Evolutionary conservation across 2,329 filamentous ascomycete species (phyloP).

Genomic region (Metarhizium humberi): DNA sequence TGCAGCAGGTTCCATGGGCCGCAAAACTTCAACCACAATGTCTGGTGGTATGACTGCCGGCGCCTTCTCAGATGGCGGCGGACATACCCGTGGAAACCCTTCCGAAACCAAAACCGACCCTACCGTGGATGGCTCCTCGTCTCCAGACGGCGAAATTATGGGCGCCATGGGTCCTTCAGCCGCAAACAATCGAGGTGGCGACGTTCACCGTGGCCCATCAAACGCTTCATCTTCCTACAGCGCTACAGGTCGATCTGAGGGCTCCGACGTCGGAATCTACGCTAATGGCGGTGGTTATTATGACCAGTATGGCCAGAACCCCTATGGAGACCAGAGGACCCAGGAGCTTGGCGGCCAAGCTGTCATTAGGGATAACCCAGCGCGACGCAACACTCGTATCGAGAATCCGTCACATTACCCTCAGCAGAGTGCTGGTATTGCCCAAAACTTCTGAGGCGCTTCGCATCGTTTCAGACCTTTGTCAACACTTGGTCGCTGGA

Average conservation of each 20-base stretch:
- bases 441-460: slow-evolving; percentile 79
- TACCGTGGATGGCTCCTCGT: slow-evolving; percentile 43
- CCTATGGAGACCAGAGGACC: slow-evolving; percentile 40
- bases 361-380: slow-evolving; percentile 86
- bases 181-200: slow-evolving; percentile 52
- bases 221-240: slow-evolving; percentile 97
- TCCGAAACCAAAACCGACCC: slow-evolving; percentile 63
- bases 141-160: slow-evolving; percentile 71
- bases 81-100: slow-evolving; percentile 53
- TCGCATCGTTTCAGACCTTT: neutral
- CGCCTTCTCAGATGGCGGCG: slow-evolving; percentile 65
- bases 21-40: slow-evolving; percentile 83
- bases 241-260: slow-evolving; percentile 64
- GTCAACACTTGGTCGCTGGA: neutral
- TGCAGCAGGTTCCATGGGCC: slow-evolving; percentile 54
- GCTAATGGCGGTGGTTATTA: slow-evolving; percentile 42
- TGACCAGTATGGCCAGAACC: slow-evolving; percentile 49
- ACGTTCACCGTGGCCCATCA: slow-evolving; percentile 80
- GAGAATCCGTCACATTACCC: slow-evolving; percentile 85
- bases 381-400: slow-evolving; percentile 86
- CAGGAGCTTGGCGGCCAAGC: slow-evolving; percentile 51
- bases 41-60: slow-evolving; percentile 61
- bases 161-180: slow-evolving; percentile 71
- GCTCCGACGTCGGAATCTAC: slow-evolving; percentile 45
- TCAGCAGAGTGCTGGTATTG: slow-evolving; percentile 88